Evolutionary conservation across 805 yeast genomes (phyloP), one percentile per base, ranked within the genome.

Genomic region (Starmerella powellii): DNA sequence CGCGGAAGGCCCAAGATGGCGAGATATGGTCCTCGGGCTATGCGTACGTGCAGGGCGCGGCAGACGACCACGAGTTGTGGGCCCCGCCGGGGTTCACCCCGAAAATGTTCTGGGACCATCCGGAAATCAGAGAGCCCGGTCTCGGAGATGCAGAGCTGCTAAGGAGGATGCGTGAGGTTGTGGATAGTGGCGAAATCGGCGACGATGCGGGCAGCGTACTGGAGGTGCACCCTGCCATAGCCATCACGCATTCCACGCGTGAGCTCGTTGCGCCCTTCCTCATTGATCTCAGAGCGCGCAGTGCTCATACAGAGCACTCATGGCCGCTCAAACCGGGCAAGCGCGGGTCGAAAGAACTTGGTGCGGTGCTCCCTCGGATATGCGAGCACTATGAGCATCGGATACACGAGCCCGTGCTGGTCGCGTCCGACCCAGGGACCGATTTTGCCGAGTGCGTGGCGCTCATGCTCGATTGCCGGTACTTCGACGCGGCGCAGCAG

Each of bases 51-150:
- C 95, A 85, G 59, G 96, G 96, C 1, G 91, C 95, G 0, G 95
- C 91, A 0, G 96, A 86, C 59, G 95, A 87, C 54, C 94, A 86
- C 57, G 96, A 86, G 54, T 63, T 78, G 10, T 86, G 95, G 96
- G 71, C 79, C 0, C 64, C 70, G 4, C 63, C 67, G 0, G 18
- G 24, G 2, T 58, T 84, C 24, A 69, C 66, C 1, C 75, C 87
- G 0, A 51, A 53, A 0, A 37, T 72, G 21, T 72, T 80, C 37
- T 84, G 94, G 93, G 40, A 55, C 3, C 55, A 71, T 44, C 38
- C 56, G 2, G 59, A 56, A 3, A 53, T 71, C 16, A 47, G 55
- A 2, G 59, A 63, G 8, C 48, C 34, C 5, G 37, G 40, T 3
- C 40, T 54, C 3, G 42, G 63, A 12, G 71, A 66, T 13, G 50